Evolutionary conservation across 345 rosid genomes (phyloP).

Genomic region (Clarkia xantiana): DNA sequence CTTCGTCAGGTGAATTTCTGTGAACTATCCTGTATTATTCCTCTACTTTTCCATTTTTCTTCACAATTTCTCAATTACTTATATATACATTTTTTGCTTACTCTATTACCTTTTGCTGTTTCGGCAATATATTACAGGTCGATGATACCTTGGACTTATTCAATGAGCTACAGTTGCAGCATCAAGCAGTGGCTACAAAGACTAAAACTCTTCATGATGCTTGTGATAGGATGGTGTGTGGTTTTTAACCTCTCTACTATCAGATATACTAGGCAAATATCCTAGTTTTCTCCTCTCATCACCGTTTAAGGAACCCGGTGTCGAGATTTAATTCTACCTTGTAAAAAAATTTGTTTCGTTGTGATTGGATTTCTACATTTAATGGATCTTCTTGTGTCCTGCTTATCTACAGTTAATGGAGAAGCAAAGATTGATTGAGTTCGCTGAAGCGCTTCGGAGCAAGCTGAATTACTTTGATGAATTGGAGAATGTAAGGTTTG

Average conservation of each 20-base stretch:
- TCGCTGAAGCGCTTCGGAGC: conserved; percentile 85
- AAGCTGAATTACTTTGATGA: conserved; percentile 96
- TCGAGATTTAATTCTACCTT: neutral
- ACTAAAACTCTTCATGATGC: conserved; percentile 99
- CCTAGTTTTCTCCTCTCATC: too few relatives aligned
- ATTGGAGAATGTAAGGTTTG: conserved; percentile 98
- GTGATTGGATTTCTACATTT: conserved; percentile 1
- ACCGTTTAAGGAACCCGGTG: too few relatives aligned
- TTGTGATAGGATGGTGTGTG: conserved; percentile 72
- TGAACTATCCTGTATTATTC: conserved; percentile 3
- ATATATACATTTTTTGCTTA: neutral
- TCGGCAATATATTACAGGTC: conserved; percentile 34
- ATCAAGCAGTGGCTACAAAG: conserved; percentile 89
- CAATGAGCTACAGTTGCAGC: conserved; percentile 73
- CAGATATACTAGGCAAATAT: neutral
- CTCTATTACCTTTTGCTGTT: neutral
- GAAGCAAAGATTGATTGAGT: conserved; percentile 78
- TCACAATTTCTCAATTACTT: neutral
- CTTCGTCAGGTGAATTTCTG: conserved; percentile 47
- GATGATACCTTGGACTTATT: conserved; percentile 84
- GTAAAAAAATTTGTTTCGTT: neutral
- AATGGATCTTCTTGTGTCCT: conserved; percentile 7
- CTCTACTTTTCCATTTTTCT: neutral
- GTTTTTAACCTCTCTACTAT: conserved; percentile 4
- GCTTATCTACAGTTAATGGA: conserved; percentile 44